These are phyloP conservation scores for Wickerhamomyces queroliae DNA, from an alignment of 805 yeast species.

Conservation along the genomic window DNA sequence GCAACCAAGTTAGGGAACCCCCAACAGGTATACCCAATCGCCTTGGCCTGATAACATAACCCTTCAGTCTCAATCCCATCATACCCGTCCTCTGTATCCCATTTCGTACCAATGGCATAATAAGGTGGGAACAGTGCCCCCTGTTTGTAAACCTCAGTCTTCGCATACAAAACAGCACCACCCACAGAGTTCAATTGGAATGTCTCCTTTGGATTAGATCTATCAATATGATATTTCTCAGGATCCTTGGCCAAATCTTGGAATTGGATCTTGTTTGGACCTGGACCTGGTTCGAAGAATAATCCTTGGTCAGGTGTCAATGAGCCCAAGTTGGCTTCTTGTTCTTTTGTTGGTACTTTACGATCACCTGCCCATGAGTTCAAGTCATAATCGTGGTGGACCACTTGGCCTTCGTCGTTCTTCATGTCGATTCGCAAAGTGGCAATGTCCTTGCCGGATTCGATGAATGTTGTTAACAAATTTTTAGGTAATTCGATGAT, in stretches of 20 bases:
- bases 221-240: conserved; percentile 9
- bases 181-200: conserved; percentile 40
- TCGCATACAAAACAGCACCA: conserved; percentile 42
- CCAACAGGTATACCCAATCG: conserved; percentile 41
- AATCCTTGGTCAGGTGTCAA: conserved; percentile 6
- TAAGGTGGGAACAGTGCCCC: conserved; percentile 43
- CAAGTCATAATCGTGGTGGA: conserved; percentile 25
- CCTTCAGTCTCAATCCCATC: conserved; percentile 55
- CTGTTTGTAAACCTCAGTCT: conserved; percentile 36
- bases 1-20: conserved; percentile 43
- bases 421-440: conserved; percentile 24
- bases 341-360: conserved; percentile 16
- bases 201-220: background rate
- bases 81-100: conserved; percentile 43
- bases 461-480: conserved; percentile 20
- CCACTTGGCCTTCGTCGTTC: conserved; percentile 8
- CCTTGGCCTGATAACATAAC: conserved; percentile 39
- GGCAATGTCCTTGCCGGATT: conserved; percentile 24
- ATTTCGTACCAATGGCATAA: conserved; percentile 37
- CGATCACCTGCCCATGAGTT: conserved; percentile 30
- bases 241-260: conserved; percentile 6
- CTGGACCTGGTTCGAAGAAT: conserved; percentile 13
- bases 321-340: conserved; percentile 5
- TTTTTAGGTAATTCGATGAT: conserved; percentile 19
- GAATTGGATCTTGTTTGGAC: conserved; percentile 7